These are phyloP conservation scores for Fusarium papillatum DNA, from an alignment of 2,329 filamentous ascomycete species.

Conservation along the genomic window DNA sequence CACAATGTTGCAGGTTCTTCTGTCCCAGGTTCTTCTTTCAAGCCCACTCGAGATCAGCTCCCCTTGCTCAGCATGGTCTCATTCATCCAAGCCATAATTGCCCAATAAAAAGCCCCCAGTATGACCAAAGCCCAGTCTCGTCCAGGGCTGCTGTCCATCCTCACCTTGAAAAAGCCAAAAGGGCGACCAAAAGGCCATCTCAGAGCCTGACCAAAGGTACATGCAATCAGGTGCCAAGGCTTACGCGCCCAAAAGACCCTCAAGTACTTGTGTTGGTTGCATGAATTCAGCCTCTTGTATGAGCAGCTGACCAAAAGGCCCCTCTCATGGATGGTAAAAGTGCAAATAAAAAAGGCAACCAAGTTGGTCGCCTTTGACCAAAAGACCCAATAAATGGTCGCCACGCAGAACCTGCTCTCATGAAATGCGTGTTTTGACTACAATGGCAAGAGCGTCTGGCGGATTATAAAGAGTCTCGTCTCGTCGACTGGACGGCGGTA, in stretches of 20 bases:
- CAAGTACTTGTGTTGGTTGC: not conserved
- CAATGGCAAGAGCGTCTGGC: not conserved
- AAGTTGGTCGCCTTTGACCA: not conserved
- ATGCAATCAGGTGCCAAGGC: not conserved
- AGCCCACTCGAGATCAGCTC: not conserved
- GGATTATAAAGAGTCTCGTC: not conserved
- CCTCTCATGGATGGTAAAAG: not conserved
- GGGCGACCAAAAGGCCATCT: not conserved
- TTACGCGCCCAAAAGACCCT: not conserved
- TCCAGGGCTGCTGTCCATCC: not conserved
- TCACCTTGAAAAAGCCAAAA: not conserved
- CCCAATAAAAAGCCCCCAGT: too few species aligned
- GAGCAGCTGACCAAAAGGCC: slow-evolving; percentile 1
- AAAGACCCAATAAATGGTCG: not conserved
- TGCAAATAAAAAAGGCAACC: not conserved
- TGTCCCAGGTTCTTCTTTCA: not conserved
- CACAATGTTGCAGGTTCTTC: not conserved
- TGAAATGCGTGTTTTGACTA: too few species aligned
- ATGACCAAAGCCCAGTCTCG: not conserved
- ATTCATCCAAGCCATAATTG: not conserved
- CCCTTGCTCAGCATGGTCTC: not conserved
- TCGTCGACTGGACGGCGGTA: too few species aligned
- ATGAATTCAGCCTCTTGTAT: not conserved
- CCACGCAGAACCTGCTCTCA: not conserved
- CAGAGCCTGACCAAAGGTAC: not conserved